These are phyloP conservation scores for Pyrus bretschneideri DNA, from an alignment of 306 rosid genomes.

Conservation along the genomic window DNA sequence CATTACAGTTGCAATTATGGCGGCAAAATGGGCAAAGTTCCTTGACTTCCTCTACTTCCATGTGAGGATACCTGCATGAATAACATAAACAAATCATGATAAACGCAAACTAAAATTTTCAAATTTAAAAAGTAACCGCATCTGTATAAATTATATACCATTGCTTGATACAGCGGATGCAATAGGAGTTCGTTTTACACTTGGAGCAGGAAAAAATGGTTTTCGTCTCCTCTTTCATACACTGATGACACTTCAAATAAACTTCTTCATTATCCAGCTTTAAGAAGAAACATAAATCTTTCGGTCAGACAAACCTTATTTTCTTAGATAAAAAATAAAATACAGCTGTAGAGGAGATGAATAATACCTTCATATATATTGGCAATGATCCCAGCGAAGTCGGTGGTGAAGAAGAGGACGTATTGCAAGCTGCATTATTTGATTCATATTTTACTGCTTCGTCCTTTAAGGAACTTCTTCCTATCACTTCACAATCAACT, in stretches of 20 bases:
- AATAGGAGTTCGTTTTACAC: constrained; percentile 54
- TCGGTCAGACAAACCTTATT: not conserved
- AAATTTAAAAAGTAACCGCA: not conserved
- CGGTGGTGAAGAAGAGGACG: constrained; percentile 13
- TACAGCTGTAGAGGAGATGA: not conserved
- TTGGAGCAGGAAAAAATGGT: constrained; percentile 43
- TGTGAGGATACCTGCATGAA: constrained; percentile 50
- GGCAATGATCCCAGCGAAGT: constrained; percentile 12
- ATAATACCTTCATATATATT: constrained; percentile 15
- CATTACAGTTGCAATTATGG: constrained; percentile 71
- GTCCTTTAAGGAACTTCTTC: constrained; percentile 12
- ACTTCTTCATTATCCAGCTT: constrained; percentile 28
- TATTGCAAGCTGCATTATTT: not conserved
- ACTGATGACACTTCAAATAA: constrained; percentile 58
- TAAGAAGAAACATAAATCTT: constrained; percentile 5
- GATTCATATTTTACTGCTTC: not conserved
- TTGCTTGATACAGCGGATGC: constrained; percentile 48
- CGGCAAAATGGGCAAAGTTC: constrained; percentile 64
- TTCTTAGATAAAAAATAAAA: not conserved
- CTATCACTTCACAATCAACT: not conserved
- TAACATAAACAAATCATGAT: constrained; percentile 16
- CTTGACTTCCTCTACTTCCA: constrained; percentile 45
- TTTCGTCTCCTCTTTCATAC: constrained; percentile 45
- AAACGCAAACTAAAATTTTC: constrained; percentile 1
- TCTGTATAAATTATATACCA: constrained; percentile 40